Base-by-base conservation (phyloP, 2,329 filamentous ascomycete species). In the Aureobasidium leucospermi region DNA sequence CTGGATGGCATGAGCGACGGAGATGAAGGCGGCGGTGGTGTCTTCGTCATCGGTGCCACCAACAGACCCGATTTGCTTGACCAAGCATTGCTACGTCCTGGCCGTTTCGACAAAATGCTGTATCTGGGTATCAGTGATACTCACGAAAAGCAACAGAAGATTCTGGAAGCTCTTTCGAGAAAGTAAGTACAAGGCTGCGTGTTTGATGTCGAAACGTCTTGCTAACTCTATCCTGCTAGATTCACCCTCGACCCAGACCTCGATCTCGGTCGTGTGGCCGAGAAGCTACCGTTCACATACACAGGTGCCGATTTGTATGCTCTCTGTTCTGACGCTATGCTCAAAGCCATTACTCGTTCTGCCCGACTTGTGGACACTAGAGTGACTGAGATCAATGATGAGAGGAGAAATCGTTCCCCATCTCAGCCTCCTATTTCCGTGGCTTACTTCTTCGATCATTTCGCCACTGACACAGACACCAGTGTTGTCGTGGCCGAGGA, bases 241-340 rank as follows among this genome's bases (percentile, higher is more conserved):
- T 99, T 99, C 75, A 88, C 87, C 2, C 84, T 97, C 56, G 81
- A 90, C 64, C 89, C 90, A 0, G 80, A 85, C 1, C 80, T 96
- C 48, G 94, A 90, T 10, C 83, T 99, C 10, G 73, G 81, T 29
- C 77, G 83, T 7, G 85, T 99, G 48, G 88, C 93, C 4, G 81
- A 88, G 55, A 80, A 80, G 10, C 82, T 99, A 4, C 94, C 94
- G 0, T 94, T 96, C 71, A 97, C 93, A 2, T 99, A 96, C 76
- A 99, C 94, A 0, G 94, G 94, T 69, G 94, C 94, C 63, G 94
- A 99, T 75, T 87, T 99, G 70, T 99, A 99, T 74, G 94, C 94
- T 0, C 81, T 99, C 19, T 97, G 93, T 77, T 96, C 91, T 45
- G 94, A 99, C 73, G 91, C 94, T 55, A 99, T 99, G 94, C 87